A percentile compares a stretch with the other conserved stretches of the same genome.
phyloP scores from a whole-genome alignment of 202 grass and related monocot species.

The Carex arenaria region DNA sequence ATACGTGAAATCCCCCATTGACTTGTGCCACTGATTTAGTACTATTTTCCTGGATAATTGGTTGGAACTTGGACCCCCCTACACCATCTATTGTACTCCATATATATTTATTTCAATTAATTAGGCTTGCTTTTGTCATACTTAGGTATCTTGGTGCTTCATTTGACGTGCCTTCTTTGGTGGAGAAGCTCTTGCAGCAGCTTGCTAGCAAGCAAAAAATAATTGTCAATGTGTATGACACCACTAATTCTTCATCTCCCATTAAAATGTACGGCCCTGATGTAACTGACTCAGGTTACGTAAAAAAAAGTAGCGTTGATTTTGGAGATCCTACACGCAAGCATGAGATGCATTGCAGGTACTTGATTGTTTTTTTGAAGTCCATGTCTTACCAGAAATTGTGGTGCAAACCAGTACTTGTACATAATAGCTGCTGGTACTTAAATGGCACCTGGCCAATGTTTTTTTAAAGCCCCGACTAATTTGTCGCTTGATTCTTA shows the following conservation, averaged over 20 bases:
- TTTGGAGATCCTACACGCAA: conserved; percentile 70
- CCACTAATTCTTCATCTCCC: conserved; percentile 51
- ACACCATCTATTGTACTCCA: neutral
- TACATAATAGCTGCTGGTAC: neutral
- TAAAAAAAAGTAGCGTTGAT: conserved; percentile 47
- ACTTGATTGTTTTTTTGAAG: neutral
- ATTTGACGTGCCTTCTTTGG: conserved; percentile 83
- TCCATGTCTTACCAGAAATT: neutral
- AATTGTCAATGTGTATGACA: conserved; percentile 71
- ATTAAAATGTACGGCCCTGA: conserved; percentile 71
- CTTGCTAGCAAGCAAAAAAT: conserved; percentile 80
- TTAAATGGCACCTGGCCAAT: neutral
- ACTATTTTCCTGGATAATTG: neutral
- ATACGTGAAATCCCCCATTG: neutral
- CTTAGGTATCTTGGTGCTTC: conserved; percentile 73
- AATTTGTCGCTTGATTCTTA: neutral
- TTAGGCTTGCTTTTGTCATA: conserved; percentile 22
- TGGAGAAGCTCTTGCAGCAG: conserved; percentile 78
- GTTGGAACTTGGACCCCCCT: neutral
- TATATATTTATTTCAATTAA: conserved; percentile 1
- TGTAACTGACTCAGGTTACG: conserved; percentile 28
- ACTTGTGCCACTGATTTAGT: neutral
- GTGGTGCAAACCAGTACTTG: neutral
- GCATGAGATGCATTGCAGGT: conserved; percentile 93
- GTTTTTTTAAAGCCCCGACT: neutral